These are phyloP conservation scores for Multifurca ochricompacta DNA, from an alignment of 768 basidiomycete species.

Conservation along the genomic window DNA sequence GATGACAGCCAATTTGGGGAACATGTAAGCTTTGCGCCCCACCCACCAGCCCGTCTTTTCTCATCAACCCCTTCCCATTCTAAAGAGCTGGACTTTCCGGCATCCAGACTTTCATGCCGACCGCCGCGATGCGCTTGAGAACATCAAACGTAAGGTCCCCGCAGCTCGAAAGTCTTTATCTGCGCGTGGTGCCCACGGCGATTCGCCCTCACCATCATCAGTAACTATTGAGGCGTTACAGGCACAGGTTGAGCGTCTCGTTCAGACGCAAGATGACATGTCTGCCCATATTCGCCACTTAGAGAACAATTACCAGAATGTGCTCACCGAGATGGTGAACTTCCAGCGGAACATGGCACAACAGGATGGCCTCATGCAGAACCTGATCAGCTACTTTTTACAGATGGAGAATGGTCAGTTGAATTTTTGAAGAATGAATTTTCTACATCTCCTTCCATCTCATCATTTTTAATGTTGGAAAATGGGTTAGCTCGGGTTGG, in stretches of 20 bases:
- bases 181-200: slow-evolving; percentile 19
- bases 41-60: slow-evolving; percentile 22
- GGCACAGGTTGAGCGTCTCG: slow-evolving; percentile 41
- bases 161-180: slow-evolving; percentile 29
- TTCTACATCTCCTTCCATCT: neutral
- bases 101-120: slow-evolving; percentile 47
- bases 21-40: slow-evolving; percentile 35
- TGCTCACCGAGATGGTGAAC: slow-evolving; percentile 62
- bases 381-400: slow-evolving; percentile 73
- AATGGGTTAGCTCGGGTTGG: neutral
- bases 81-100: slow-evolving; percentile 43
- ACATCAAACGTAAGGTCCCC: slow-evolving; percentile 56
- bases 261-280: slow-evolving; percentile 44
- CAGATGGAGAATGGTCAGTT: slow-evolving; percentile 54
- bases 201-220: slow-evolving; percentile 25
- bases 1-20: slow-evolving; percentile 71
- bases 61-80: slow-evolving; percentile 10
- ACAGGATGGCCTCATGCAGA: slow-evolving; percentile 79
- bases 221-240: slow-evolving; percentile 34
- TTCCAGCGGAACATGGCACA: slow-evolving; percentile 72
- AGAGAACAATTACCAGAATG: slow-evolving; percentile 58
- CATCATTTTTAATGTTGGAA: slow-evolving; percentile 6
- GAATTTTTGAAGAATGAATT: slow-evolving; percentile 21
- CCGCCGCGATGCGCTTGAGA: slow-evolving; percentile 48
- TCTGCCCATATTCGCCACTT: slow-evolving; percentile 46